Conservation (phyloP, 139 green algal species). For the Asterochloris sp. region DNA sequence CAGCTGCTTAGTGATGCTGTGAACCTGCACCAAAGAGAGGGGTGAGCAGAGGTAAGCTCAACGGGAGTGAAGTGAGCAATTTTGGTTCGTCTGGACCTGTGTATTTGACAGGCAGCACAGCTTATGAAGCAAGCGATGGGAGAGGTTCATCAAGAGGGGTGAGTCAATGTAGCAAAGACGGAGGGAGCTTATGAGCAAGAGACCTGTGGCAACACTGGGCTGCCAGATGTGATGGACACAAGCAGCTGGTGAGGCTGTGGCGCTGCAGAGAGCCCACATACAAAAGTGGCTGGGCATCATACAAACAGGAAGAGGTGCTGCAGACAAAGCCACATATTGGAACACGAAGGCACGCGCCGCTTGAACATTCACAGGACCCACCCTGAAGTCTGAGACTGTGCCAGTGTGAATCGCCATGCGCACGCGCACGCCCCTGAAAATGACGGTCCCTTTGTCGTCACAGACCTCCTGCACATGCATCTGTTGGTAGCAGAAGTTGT, state of each 20-base stretch:
- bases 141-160: background rate
- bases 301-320: background rate
- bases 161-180: background rate
- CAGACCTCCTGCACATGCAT: too few species aligned
- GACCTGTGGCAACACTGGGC: background rate
- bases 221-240: background rate
- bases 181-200: background rate
- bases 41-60: background rate
- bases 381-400: background rate
- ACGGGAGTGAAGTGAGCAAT: background rate
- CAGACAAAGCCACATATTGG: background rate
- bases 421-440: conserved; percentile 26
- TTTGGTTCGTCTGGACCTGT: background rate
- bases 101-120: background rate
- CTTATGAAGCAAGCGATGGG: background rate
- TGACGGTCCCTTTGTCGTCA: background rate
- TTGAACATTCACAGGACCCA: too few species aligned
- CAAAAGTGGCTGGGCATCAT: background rate
- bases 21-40: background rate
- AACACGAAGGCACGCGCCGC: background rate
- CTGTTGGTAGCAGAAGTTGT: too few species aligned
- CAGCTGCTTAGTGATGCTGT: conserved; percentile 15
- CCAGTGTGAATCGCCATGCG: conserved; percentile 32
- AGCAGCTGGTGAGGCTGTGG: background rate
- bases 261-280: background rate